Conservation (phyloP, 345 rosid genomes). For the Eucalyptus marginata region DNA sequence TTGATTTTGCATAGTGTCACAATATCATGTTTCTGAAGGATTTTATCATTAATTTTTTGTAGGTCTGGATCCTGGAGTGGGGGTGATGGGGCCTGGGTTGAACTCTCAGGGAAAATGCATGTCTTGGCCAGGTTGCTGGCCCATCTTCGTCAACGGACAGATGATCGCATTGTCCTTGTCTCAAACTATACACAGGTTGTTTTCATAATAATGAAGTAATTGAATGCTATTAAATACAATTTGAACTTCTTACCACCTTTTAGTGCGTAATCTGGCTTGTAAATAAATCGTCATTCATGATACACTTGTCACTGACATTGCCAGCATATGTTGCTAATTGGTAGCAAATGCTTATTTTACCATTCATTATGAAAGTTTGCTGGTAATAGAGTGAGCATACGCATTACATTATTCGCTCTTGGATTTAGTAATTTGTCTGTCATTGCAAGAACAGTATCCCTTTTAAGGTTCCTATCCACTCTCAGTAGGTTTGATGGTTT, state of each 20-base stretch:
- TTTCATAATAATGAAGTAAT: not conserved
- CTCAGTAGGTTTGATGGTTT: not conserved
- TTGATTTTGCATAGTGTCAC: not conserved
- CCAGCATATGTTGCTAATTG: not conserved
- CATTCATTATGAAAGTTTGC: not conserved
- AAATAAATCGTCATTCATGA: not conserved
- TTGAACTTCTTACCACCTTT: not conserved
- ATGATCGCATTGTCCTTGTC: slow-evolving; percentile 94
- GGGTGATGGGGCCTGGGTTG: slow-evolving; percentile 96
- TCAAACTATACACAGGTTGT: slow-evolving; percentile 95
- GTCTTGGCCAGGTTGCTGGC: slow-evolving; percentile 84
- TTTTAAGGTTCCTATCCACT: not conserved
- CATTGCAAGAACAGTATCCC: not conserved
- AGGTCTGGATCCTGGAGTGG: slow-evolving; percentile 97
- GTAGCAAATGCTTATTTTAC: not conserved
- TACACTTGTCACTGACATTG: not conserved
- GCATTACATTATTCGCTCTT: not conserved
- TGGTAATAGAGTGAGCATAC: not conserved
- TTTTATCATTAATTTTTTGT: slow-evolving; percentile 1
- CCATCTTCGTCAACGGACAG: slow-evolving; percentile 67
- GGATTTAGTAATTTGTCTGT: not conserved
- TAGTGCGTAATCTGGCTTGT: not conserved
- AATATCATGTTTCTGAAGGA: not conserved
- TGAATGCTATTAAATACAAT: not conserved
- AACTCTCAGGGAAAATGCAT: slow-evolving; percentile 98